Conservation (phyloP, 129 eudicot species). For the Flaveria linearis region DNA sequence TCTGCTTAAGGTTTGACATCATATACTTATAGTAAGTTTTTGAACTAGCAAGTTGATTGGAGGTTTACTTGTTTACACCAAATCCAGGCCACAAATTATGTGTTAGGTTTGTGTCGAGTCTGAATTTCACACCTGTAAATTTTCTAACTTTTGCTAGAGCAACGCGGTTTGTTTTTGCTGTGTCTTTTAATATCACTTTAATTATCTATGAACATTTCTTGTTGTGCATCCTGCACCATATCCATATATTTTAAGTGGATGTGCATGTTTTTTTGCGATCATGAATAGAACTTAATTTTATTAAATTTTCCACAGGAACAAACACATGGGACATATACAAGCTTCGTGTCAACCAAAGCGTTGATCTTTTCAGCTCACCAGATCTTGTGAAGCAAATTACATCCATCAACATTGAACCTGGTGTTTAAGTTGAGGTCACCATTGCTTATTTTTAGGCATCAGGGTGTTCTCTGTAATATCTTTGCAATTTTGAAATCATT, state of each 20-base stretch:
- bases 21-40: not conserved
- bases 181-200: no score
- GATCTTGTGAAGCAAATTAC: conserved; percentile 92
- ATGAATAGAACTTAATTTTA: not conserved
- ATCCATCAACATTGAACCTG: conserved; percentile 85
- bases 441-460: conserved; percentile 59
- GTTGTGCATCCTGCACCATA: no score
- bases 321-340: conserved; percentile 92
- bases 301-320: conserved; percentile 44
- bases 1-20: not conserved
- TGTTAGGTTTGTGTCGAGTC: no score
- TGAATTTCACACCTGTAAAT: no score
- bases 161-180: no score
- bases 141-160: no score
- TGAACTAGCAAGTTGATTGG: not conserved
- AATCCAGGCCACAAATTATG: no score
- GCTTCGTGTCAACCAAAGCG: conserved; percentile 87
- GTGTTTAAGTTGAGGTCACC: conserved; percentile 93
- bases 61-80: not conserved
- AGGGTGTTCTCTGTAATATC: not conserved
- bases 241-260: not conserved
- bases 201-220: no score
- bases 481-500: conserved; percentile 31
- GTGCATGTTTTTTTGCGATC: not conserved
- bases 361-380: conserved; percentile 91